Evolutionary conservation across 805 yeast species (phyloP), one percentile per base, ranked within the genome.

Genomic region (Cyberlindnera mississippiensis): DNA sequence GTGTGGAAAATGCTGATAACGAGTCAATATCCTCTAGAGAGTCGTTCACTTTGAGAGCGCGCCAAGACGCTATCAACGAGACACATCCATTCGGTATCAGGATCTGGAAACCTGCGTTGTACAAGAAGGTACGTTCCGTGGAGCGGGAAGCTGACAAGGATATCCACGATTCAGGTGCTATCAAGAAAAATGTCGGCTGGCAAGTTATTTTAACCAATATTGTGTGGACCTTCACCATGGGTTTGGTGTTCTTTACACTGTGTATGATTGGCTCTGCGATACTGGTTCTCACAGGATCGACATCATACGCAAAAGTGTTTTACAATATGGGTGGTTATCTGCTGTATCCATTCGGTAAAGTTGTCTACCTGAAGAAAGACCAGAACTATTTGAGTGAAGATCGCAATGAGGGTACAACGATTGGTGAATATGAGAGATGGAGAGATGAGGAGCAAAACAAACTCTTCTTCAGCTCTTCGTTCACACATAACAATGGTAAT

Each of bases 21-120:
- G 62, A 59, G 9, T 75, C 72, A 19, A 65, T 75, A 6, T 60
- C 74, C 1, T 79, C 95, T 0, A 59, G 77, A 20, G 97, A 91
- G 61, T 84, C 96, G 5, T 82, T 85, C 59, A 93, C 96, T 4
- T 71, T 91, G 41, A 73, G 93, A 46, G 96, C 90, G 52, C 80
- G 97, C 50, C 99, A 93, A 63, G 90, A 86, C 53, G 99, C 99
- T 13, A 93, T 93, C 59, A 93, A 93, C 59, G 81, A 85, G 39
- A 89, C 97, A 4, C 99, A 93, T 68, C 99, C 99, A 1, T 93
- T 93, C 57, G 99, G 99, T 73, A 91, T 93, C 35, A 83, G 96
- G 62, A 87, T 93, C 55, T 93, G 99, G 99, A 93, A 93, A 59
- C 99, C 99, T 1, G 96, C 98, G 2, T 69, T 93, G 42, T 93